Evolutionary conservation across 208 protist species (phyloP).

Genomic region (Wallacemonas rigidus): DNA sequence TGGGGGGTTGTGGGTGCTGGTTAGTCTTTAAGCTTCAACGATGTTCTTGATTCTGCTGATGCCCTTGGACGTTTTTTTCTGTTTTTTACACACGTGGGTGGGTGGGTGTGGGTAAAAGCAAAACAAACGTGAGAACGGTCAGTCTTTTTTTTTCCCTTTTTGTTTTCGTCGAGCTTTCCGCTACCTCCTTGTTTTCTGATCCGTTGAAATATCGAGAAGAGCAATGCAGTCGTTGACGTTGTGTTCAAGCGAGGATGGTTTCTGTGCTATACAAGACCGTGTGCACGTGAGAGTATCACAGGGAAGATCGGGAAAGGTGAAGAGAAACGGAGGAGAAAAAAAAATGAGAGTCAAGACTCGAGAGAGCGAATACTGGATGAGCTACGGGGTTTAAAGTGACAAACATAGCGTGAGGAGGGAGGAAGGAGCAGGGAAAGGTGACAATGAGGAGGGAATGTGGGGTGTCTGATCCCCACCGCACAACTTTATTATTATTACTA

Average conservation of each 20-base stretch:
- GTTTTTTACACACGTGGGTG: not conserved
- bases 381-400: not conserved
- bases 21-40: not conserved
- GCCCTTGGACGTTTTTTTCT: not conserved
- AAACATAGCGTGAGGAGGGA: slow-evolving; percentile 1
- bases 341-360: not conserved
- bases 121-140: not conserved
- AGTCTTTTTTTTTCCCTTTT: not conserved
- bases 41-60: not conserved
- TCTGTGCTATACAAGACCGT: not conserved
- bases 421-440: slow-evolving; percentile 22
- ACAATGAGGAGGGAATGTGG: not conserved
- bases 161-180: not conserved
- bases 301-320: slow-evolving; percentile 9
- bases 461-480: no score
- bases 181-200: not conserved
- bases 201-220: not conserved
- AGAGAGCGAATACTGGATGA: not conserved
- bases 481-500: no score
- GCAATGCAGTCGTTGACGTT: slow-evolving; percentile 13
- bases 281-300: slow-evolving; percentile 9
- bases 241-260: not conserved
- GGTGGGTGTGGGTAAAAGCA: not conserved
- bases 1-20: no score
- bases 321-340: slow-evolving; percentile 5